phyloP scores from a whole-genome alignment of 495 filamentous ascomycete genomes.

The Neurospora sp. region DNA sequence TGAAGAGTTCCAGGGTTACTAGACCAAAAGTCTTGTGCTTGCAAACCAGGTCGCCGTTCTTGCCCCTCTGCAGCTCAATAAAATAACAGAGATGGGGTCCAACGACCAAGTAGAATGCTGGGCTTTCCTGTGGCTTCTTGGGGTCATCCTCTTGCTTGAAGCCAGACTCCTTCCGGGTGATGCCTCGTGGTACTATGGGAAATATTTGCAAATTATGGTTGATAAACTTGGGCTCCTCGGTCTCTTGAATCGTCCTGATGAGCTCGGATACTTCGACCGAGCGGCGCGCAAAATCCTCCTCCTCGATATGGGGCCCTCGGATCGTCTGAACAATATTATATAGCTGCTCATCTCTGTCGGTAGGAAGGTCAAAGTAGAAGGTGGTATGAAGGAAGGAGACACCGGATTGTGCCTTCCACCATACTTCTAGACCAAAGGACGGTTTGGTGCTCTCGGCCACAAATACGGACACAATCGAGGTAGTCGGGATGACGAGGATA shows the following conservation, averaged over 20 bases:
- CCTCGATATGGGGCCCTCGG: slow-evolving; percentile 28
- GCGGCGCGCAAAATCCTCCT: slow-evolving; percentile 42
- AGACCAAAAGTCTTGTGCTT: slow-evolving; percentile 50
- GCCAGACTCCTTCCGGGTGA: slow-evolving; percentile 34
- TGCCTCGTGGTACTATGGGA: slow-evolving; percentile 68
- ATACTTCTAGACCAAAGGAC: slow-evolving; percentile 75
- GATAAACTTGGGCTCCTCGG: slow-evolving; percentile 56
- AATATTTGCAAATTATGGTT: slow-evolving; percentile 67
- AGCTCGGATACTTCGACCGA: slow-evolving; percentile 25
- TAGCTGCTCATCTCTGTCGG: slow-evolving; percentile 69
- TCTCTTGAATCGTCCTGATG: slow-evolving; percentile 56
- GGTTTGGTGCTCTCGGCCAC: slow-evolving; percentile 69
- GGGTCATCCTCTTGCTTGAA: slow-evolving; percentile 34
- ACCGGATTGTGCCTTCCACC: slow-evolving; percentile 56
- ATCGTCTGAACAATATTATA: slow-evolving; percentile 53
- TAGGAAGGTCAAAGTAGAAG: slow-evolving; percentile 62
- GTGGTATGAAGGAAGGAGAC: slow-evolving; percentile 39
- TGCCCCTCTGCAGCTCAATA: slow-evolving; percentile 46
- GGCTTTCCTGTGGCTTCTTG: slow-evolving; percentile 62
- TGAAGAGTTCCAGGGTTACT: slow-evolving; percentile 52
- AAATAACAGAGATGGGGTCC: slow-evolving; percentile 76
- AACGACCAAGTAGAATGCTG: slow-evolving; percentile 79
- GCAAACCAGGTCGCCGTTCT: slow-evolving; percentile 42
- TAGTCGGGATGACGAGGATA: slow-evolving; percentile 46
- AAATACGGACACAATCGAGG: slow-evolving; percentile 68